phyloP scores from a whole-genome alignment of 805 yeast genomes.

The Maudiozyma serrabonitensis region DNA sequence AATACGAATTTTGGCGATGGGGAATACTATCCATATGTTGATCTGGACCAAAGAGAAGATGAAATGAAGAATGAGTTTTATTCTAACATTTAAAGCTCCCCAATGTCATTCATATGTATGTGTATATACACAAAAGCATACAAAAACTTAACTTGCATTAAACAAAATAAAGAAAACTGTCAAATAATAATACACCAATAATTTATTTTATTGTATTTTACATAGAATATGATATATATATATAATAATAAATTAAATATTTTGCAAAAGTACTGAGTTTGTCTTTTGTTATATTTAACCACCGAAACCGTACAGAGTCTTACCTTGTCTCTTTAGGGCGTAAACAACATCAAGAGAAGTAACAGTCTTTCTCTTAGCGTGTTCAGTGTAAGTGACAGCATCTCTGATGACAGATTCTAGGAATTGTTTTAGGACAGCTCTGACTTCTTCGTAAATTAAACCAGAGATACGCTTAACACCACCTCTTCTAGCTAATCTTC shows the following conservation, averaged over 20 bases:
- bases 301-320: constrained; percentile 99
- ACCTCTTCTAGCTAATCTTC: constrained; percentile 99
- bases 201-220: neutral
- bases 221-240: neutral
- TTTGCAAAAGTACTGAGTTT: neutral
- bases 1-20: constrained; percentile 6
- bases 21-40: constrained; percentile 4
- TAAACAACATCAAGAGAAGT: constrained; percentile 97
- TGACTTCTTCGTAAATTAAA: constrained; percentile 95
- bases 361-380: constrained; percentile 99
- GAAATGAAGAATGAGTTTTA: neutral
- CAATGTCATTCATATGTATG: too few species aligned
- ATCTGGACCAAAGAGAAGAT: constrained; percentile 2
- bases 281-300: constrained; percentile 43
- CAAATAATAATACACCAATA: neutral
- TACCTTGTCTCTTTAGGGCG: constrained; percentile 99
- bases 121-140: too few species aligned
- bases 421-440: constrained; percentile 91
- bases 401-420: constrained; percentile 95
- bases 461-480: constrained; percentile 99
- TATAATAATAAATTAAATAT: neutral
- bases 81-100: neutral
- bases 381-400: constrained; percentile 98
- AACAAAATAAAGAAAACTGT: neutral
- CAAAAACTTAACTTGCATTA: neutral